Evolutionary conservation across 495 filamentous ascomycete genomes (phyloP).

Genomic region (Chaetomium tenue): DNA sequence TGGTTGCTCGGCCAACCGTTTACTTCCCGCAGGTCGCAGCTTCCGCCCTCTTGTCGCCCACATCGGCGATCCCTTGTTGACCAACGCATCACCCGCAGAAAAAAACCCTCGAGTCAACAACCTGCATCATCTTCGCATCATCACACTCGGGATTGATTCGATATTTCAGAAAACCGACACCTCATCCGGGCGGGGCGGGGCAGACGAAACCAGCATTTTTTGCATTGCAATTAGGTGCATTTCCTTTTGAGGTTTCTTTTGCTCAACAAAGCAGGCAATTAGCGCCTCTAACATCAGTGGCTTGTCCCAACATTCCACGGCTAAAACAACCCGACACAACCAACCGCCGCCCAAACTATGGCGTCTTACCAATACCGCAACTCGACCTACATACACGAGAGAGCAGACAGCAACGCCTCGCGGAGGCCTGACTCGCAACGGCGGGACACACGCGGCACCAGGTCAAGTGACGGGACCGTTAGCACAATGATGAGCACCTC

Average conservation of each 20-base stretch:
- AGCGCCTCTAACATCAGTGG: slow-evolving; percentile 1
- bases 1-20: slow-evolving; percentile 40
- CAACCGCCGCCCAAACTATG: slow-evolving; percentile 33
- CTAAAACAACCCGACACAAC: slow-evolving; percentile 22
- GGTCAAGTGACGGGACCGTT: slow-evolving; percentile 69
- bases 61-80: slow-evolving; percentile 7
- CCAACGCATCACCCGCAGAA: slow-evolving; percentile 14
- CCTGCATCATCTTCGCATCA: slow-evolving; percentile 12
- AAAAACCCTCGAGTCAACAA: slow-evolving; percentile 19
- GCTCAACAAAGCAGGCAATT: not conserved
- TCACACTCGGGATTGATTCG: slow-evolving; percentile 8
- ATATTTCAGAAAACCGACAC: not conserved
- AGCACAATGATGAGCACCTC: slow-evolving; percentile 68
- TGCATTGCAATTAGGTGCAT: not conserved
- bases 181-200: slow-evolving; percentile 15
- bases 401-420: slow-evolving; percentile 44
- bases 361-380: slow-evolving; percentile 48
- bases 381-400: slow-evolving; percentile 43
- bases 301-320: slow-evolving; percentile 13
- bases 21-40: slow-evolving; percentile 29
- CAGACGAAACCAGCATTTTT: slow-evolving; percentile 1
- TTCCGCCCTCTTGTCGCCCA: slow-evolving; percentile 14
- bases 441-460: slow-evolving; percentile 45
- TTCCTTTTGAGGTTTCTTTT: not conserved
- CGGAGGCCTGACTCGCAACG: slow-evolving; percentile 37